Evolutionary conservation across 2,329 filamentous ascomycete genomes (phyloP).

Genomic region (Mariannaea sp.): DNA sequence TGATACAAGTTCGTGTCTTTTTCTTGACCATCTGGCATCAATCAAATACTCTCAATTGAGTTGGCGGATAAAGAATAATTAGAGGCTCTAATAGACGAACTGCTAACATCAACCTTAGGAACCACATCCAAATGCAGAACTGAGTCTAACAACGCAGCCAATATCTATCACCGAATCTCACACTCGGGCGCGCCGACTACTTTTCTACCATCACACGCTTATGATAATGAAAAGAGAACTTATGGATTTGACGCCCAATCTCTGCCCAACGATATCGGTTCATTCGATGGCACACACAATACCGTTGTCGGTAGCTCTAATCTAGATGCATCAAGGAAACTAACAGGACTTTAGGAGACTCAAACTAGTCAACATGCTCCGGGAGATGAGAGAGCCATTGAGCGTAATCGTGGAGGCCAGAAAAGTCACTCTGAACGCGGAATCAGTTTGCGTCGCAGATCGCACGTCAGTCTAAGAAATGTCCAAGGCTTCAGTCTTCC

Average conservation of each 20-base stretch:
- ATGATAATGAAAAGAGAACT: not conserved
- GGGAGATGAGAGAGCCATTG: constrained; percentile 34
- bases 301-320: constrained; percentile 13
- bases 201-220: not conserved
- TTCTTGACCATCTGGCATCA: too few species aligned
- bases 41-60: too few species aligned
- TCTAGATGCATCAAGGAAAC: not conserved
- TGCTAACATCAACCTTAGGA: too few species aligned
- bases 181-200: not conserved
- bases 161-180: not conserved
- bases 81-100: too few species aligned
- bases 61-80: too few species aligned
- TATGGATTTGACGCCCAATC: not conserved
- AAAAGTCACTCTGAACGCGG: constrained; percentile 39
- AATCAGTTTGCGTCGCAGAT: constrained; percentile 54
- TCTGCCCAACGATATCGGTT: not conserved
- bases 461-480: constrained; percentile 59
- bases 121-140: too few species aligned
- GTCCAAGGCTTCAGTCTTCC: constrained; percentile 57
- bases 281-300: too few species aligned
- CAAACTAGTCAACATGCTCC: constrained; percentile 19
- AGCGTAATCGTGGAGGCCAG: constrained; percentile 34
- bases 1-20: too few species aligned
- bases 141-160: not conserved
- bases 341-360: constrained; percentile 8